Evolutionary conservation across 805 yeast genomes (phyloP), one percentile per base, ranked within the genome.

Genomic region (Metschnikowia koreensis): DNA sequence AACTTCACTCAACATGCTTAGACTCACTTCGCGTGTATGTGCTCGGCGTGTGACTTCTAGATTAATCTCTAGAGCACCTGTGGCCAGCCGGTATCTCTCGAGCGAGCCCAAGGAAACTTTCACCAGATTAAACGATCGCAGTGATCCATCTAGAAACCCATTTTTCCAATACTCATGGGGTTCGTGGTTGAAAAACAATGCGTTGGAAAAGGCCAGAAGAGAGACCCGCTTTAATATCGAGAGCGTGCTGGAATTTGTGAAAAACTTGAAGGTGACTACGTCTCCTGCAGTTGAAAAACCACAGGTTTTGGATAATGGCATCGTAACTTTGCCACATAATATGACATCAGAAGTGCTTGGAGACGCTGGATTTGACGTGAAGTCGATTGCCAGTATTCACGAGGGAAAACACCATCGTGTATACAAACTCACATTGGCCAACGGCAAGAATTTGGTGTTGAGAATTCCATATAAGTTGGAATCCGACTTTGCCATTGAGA

Each of bases 111-210:
- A 57, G 28, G 78, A 74, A 59, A 65, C 71, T n/a, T 74, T 65
- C 64, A 86, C 92, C 48, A 77, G 76, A 53, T 63, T 87, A 26
- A 68, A 79, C 29, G 86, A 86, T 60, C 81, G 81, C 50, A 69
- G 75, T 38, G 92, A 87, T 63, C 89, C 90, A 10, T 72, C 82
- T 46, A 78, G 92, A 68, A 80, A 79, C 50, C 76, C 82, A 41
- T 89, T 94, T 63, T 93, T 89, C 75, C 82, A 87, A 60, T 93
- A 91, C 66, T 77, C 94, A 2, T 93, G 98, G 96, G 99, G 99
- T 44, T 81, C 96, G 7, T 93, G 98, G 98, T 73, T 92, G 61
- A 81, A 78, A 56, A 82, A 93, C 64, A 97, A 94, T 66, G 79
- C 76, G 50, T 69, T 68, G 33, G 92, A 94, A 66, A 87, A 89